Percentiles rank a stretch among this genome's conserved stretches.
phyloP scores from a whole-genome alignment of 768 basidiomycete species.

The Collybiopsis luxurians region DNA sequence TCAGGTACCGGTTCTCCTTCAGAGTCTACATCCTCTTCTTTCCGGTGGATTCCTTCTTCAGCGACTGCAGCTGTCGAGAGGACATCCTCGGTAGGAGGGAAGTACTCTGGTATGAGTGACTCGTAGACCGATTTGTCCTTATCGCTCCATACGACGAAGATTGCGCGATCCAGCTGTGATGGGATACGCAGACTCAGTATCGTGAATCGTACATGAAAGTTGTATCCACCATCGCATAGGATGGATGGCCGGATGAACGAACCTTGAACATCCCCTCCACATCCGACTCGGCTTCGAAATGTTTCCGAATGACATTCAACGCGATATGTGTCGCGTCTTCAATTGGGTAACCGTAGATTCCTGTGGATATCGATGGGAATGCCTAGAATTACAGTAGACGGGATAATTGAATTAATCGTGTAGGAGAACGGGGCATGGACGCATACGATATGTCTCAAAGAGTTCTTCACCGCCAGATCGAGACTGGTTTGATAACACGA shows the following conservation, averaged over 20 bases:
- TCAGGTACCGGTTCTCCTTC: neutral
- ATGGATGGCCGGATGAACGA: conserved; percentile 1
- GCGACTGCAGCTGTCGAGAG: conserved; percentile 1
- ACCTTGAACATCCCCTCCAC: conserved; percentile 44
- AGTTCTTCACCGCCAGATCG: conserved; percentile 55
- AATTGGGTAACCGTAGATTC: conserved; percentile 77
- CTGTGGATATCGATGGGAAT: conserved; percentile 80
- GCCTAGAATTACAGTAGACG: too few relatives aligned
- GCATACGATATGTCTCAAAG: conserved; percentile 64
- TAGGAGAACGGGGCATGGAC: neutral
- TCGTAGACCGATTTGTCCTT: conserved; percentile 51
- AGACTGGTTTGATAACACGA: conserved; percentile 71
- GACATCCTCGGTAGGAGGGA: conserved; percentile 34
- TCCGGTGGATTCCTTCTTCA: too few relatives aligned
- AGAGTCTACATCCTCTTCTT: neutral
- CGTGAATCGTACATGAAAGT: too few relatives aligned
- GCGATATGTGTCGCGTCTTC: conserved; percentile 71
- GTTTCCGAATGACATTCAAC: conserved; percentile 52
- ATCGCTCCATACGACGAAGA: conserved; percentile 74
- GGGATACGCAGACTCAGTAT: too few relatives aligned
- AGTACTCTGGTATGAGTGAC: conserved; percentile 60
- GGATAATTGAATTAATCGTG: too few relatives aligned
- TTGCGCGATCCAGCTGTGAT: conserved; percentile 60
- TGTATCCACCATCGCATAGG: neutral
- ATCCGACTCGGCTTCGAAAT: conserved; percentile 55